A percentile compares a stretch with the other conserved stretches of the same genome.
Evolutionary conservation across 1,139 yeast genomes (phyloP).

Genomic region (Hyphopichia buzzinii): DNA sequence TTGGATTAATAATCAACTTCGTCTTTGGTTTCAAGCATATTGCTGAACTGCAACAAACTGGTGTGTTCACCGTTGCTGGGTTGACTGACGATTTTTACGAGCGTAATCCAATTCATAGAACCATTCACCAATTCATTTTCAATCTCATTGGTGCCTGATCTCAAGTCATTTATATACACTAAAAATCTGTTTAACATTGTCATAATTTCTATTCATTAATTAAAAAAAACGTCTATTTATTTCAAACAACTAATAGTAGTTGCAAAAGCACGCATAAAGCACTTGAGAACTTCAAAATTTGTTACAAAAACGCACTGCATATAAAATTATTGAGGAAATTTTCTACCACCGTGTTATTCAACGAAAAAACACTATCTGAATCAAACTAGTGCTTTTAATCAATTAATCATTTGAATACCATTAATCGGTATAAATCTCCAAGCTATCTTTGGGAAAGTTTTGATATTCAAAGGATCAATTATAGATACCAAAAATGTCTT

Average conservation of each 20-base stretch:
- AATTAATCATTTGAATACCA: background rate
- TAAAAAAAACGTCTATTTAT: too few relatives aligned
- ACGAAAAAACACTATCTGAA: background rate
- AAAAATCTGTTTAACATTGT: too few relatives aligned
- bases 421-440: too few relatives aligned
- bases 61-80: slow-evolving; percentile 7
- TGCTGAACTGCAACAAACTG: slow-evolving; percentile 8
- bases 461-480: background rate
- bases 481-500: slow-evolving; percentile 41
- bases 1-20: slow-evolving; percentile 70
- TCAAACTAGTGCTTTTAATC: background rate
- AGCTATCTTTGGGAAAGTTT: too few relatives aligned
- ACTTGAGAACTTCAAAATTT: too few relatives aligned
- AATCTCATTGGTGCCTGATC: slow-evolving; percentile 13
- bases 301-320: too few relatives aligned
- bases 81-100: slow-evolving; percentile 28
- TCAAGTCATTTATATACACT: too few relatives aligned
- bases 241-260: too few relatives aligned
- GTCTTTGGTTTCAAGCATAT: slow-evolving; percentile 56
- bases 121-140: slow-evolving; percentile 32
- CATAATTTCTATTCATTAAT: too few relatives aligned
- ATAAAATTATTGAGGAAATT: too few relatives aligned
- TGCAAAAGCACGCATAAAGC: too few relatives aligned
- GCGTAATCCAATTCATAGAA: slow-evolving; percentile 33
- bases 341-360: background rate